Base-by-base conservation (phyloP, 2,329 filamentous ascomycete genomes). In the Alternaria conjuncta region DNA sequence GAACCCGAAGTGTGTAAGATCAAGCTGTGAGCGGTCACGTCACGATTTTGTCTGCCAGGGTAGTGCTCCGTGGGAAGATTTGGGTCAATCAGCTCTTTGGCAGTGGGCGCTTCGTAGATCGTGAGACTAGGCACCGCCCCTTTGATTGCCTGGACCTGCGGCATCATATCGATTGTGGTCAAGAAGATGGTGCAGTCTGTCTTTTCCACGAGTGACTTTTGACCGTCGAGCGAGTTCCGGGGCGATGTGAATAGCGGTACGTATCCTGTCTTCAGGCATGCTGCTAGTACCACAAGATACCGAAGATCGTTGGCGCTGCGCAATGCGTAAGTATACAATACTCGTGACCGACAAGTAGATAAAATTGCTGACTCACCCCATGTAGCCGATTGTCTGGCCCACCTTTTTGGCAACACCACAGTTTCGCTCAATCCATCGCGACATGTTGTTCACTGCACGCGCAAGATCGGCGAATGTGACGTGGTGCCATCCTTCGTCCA, bases 1-100 rank as follows among this genome's bases (percentile, higher is more conserved):
- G 57, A 60, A 12, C 57, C 57, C 3, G 57, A 60, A 12, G 57
- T 60, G 15, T 60, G 57, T 11, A 60, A n/a, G 12, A 60, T 60
- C 21, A 60, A 23, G 10, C 50, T 55, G 3, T 23, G 12, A 9
- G 57, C 57, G 2, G n/a, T 25, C 12, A 21, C 10, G n/a, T 55
- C 30, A n/a, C 43, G 28, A 12, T 28, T 10, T 8, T 60, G 57
- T 55, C 43, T 47, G 4, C 57, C 57, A 10, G n/a, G 9, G 20
- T 60, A 60, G n/a, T 43, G 30, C 5, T 47, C 43, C 11, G 20
- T 3, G 4, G 43, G 43, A 15, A 26, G 9, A n/a, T n/a, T 60
- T 4, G 50, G 28, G 8, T 55, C 28, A 13, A 55, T n/a, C 12
- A 60, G 12, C n/a, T 55, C 57, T 15, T 28, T 15, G 3, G 28